These are phyloP conservation scores for Hyaloperonospora brassicae DNA, from an alignment of 352 stramenopile genomes.

Conservation along the genomic window DNA sequence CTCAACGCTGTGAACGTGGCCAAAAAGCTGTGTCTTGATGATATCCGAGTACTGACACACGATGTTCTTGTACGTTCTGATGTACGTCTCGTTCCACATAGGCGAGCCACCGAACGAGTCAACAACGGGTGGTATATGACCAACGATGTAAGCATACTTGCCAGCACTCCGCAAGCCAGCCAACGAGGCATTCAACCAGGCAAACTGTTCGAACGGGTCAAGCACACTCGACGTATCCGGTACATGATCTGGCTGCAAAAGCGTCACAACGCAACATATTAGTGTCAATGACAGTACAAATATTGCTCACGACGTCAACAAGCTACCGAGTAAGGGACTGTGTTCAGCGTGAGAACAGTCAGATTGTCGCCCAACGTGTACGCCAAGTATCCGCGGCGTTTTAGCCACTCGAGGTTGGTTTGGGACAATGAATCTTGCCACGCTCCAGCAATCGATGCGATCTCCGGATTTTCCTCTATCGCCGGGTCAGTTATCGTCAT, in stretches of 20 bases:
- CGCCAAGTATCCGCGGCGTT: slow-evolving; percentile 48
- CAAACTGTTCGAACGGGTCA: slow-evolving; percentile 87
- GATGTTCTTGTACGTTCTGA: slow-evolving; percentile 72
- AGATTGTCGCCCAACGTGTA: slow-evolving; percentile 63
- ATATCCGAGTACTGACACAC: slow-evolving; percentile 46
- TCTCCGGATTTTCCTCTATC: slow-evolving; percentile 44
- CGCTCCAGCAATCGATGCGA: slow-evolving; percentile 39
- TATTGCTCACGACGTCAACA: not conserved
- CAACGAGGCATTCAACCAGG: slow-evolving; percentile 82
- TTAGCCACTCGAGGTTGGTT: slow-evolving; percentile 47
- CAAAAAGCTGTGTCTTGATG: slow-evolving; percentile 86
- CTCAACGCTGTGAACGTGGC: slow-evolving; percentile 89
- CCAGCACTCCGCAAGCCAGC: slow-evolving; percentile 26
- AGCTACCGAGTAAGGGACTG: slow-evolving; percentile 68
- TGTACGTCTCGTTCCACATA: slow-evolving; percentile 84
- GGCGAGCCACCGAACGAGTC: slow-evolving; percentile 75
- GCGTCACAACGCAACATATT: slow-evolving; percentile 1
- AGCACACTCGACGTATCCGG: slow-evolving; percentile 43
- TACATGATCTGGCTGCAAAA: slow-evolving; percentile 45
- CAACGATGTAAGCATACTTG: slow-evolving; percentile 78
- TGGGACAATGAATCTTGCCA: slow-evolving; percentile 48
- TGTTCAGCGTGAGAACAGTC: slow-evolving; percentile 70
- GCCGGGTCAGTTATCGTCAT: slow-evolving; percentile 67
- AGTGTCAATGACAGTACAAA: not conserved
- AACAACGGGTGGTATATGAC: slow-evolving; percentile 87